Percentiles rank a stretch among this genome's conserved stretches.
Evolutionary conservation across 1,284 basidiomycete genomes (phyloP).

Genomic region (Irpex sp.): DNA sequence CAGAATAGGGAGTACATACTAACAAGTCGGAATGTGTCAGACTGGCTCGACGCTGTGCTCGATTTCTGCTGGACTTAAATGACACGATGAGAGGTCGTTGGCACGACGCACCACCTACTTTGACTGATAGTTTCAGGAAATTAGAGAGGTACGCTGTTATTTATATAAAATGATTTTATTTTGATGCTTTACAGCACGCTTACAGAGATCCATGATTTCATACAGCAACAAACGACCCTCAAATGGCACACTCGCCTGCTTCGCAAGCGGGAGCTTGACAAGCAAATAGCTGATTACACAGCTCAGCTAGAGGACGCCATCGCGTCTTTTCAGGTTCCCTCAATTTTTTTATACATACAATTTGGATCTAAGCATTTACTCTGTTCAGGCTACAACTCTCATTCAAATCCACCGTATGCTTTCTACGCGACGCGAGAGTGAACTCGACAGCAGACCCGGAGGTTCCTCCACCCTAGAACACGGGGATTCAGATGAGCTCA

Average conservation of each 20-base stretch:
- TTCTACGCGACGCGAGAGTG: neutral
- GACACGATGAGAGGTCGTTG: constrained; percentile 18
- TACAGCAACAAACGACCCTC: constrained; percentile 13
- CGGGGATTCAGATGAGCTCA: no score
- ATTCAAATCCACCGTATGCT: neutral
- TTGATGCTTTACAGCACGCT: constrained; percentile 9
- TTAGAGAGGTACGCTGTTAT: constrained; percentile 15
- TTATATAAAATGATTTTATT: neutral
- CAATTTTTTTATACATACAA: neutral
- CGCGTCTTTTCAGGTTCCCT: constrained; percentile 17
- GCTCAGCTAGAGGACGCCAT: constrained; percentile 17
- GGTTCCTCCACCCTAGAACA: no score
- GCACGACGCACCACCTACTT: constrained; percentile 15
- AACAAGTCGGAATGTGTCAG: constrained; percentile 17
- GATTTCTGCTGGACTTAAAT: constrained; percentile 16
- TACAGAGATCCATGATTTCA: constrained; percentile 14
- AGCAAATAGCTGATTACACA: constrained; percentile 14
- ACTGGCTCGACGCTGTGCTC: constrained; percentile 16
- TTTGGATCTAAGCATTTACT: neutral
- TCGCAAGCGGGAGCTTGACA: constrained; percentile 17
- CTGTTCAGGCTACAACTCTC: neutral
- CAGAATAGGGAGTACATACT: constrained; percentile 12
- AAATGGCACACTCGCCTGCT: constrained; percentile 20
- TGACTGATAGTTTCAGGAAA: constrained; percentile 15
- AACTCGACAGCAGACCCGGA: no score